Evolutionary conservation across 1,284 basidiomycete genomes (phyloP), one percentile per base, ranked within the genome.

Genomic region (Exobasidium rhododendri): DNA sequence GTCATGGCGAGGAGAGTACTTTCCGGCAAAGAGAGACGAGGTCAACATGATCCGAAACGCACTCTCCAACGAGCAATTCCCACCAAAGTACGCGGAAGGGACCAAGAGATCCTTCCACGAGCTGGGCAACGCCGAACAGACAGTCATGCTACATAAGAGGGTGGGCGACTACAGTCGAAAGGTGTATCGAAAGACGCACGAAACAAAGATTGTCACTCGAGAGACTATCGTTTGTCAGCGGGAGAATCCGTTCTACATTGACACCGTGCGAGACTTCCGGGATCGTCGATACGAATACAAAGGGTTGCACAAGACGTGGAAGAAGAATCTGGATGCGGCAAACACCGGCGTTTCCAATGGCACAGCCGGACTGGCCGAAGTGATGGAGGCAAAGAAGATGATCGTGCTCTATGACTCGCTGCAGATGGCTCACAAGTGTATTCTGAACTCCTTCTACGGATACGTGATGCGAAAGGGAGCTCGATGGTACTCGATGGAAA

Each of bases 401-500:
- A 93, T 98, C 70, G 94, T 98, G n/a, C 82, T 99, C 14, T 99
- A 98, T 68, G 96, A 98, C 81, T 98, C 96, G 10, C 85, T 99
- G n/a, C 96, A 99, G 81, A 87, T 99, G 17, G 96, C 96, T 3
- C 96, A 99, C 85, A 98, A 99, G 84, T 97, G 93, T 81, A 99
- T 98, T 80, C 86, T 99, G 72, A 98, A 99, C 84, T 97, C 94
- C 2, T 98, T 98, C 85, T 98, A 98, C 81, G 96, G 96, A 53
- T 99, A 98, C 77, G 96, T 99, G 80, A 99, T 98, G 96, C 88
- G 94, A 43, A 99, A 99, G 80, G 96, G 96, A 62, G 96, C 96
- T 17, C 85, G 96, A 24, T 99, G 96, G 96, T 94, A 98, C 82
- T 97, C 94, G 43, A 98, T 99, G 96, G 96, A 99, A 83, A 99